These are phyloP conservation scores for Trichoderma oligosporum DNA, from an alignment of 2,329 filamentous ascomycete genomes.

Conservation along the genomic window DNA sequence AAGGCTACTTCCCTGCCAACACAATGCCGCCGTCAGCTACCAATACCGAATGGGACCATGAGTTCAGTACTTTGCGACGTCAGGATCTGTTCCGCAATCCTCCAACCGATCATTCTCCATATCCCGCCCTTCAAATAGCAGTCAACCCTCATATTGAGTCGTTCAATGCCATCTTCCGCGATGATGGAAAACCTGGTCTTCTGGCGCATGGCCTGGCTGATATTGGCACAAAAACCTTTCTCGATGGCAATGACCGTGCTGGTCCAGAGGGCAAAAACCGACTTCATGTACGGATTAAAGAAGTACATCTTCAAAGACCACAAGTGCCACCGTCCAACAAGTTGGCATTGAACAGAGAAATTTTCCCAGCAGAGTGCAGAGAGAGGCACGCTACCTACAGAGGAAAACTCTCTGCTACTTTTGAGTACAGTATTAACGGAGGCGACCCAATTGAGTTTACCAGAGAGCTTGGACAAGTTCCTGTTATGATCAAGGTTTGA, in stretches of 20 bases:
- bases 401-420: slow-evolving; percentile 74
- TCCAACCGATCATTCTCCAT: slow-evolving; percentile 81
- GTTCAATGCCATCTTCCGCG: slow-evolving; percentile 84
- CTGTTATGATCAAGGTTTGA: slow-evolving; percentile 85
- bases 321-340: slow-evolving; percentile 79
- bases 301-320: slow-evolving; percentile 79
- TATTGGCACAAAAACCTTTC: slow-evolving; percentile 82
- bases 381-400: slow-evolving; percentile 90
- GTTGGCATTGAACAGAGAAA: slow-evolving; percentile 75
- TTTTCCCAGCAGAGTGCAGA: slow-evolving; percentile 88
- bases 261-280: slow-evolving; percentile 63
- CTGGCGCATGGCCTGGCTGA: slow-evolving; percentile 75
- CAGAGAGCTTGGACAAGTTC: slow-evolving; percentile 81
- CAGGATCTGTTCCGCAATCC: slow-evolving; percentile 87
- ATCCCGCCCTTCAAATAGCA: slow-evolving; percentile 80
- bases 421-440: slow-evolving; percentile 85
- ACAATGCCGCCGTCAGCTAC: slow-evolving; percentile 57
- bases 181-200: slow-evolving; percentile 55
- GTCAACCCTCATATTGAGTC: slow-evolving; percentile 90
- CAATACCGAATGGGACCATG: slow-evolving; percentile 72
- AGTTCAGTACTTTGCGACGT: slow-evolving; percentile 80
- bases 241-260: slow-evolving; percentile 72
- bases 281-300: slow-evolving; percentile 72
- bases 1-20: slow-evolving; percentile 7
- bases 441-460: slow-evolving; percentile 78